These are phyloP conservation scores for Trifolium repens DNA, from an alignment of 306 rosid species.

Conservation along the genomic window DNA sequence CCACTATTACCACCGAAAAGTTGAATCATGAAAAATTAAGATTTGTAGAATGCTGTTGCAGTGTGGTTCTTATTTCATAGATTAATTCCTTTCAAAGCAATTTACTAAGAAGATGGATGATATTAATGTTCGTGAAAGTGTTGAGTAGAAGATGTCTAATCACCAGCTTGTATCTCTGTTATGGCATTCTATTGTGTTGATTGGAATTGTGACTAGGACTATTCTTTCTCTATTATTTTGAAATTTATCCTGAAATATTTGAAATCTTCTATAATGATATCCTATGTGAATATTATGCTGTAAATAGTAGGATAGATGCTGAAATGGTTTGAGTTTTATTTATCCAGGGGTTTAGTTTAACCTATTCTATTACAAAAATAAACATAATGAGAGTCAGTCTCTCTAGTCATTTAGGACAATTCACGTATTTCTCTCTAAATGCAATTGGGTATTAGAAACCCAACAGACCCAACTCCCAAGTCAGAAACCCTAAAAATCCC, in stretches of 20 bases:
- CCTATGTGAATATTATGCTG: not conserved
- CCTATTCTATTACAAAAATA: not conserved
- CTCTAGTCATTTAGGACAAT: not conserved
- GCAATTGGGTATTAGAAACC: not conserved
- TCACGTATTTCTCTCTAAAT: not conserved
- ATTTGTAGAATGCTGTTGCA: not conserved
- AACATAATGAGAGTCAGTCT: not conserved
- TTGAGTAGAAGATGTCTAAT: not conserved
- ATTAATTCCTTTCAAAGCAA: not conserved
- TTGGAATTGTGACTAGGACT: slow-evolving; percentile 7
- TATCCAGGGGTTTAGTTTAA: not conserved
- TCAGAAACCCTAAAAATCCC: not conserved
- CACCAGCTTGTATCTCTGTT: not conserved
- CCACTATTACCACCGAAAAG: not conserved
- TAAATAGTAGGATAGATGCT: not conserved
- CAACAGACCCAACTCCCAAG: not conserved
- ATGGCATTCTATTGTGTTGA: not conserved
- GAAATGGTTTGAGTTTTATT: not conserved
- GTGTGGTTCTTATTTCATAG: slow-evolving; percentile 2
- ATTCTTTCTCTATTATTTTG: slow-evolving; percentile 16
- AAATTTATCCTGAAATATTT: not conserved
- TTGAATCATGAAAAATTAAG: slow-evolving; percentile 3
- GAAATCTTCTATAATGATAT: not conserved
- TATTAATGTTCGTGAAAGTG: slow-evolving; percentile 13
- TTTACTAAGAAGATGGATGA: not conserved